Evolutionary conservation across 2,329 filamentous ascomycete species (phyloP).

Genomic region (Berkeleyomyces rouxiae): DNA sequence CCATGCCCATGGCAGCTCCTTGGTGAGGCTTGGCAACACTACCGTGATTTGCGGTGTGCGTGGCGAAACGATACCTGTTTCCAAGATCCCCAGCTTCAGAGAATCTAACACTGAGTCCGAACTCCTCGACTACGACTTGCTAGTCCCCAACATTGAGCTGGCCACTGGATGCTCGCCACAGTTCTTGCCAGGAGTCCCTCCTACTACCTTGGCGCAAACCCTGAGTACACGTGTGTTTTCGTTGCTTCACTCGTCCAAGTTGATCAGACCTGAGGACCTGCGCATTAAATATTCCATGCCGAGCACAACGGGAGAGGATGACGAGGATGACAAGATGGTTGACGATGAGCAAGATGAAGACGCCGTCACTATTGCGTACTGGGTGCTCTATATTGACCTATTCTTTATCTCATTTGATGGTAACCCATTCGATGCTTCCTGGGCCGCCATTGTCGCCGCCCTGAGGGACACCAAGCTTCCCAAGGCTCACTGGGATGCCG

Average conservation of each 20-base stretch:
- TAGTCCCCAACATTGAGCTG: conserved; percentile 88
- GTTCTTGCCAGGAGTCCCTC: conserved; percentile 71
- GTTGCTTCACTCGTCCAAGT: conserved; percentile 52
- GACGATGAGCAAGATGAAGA: conserved; percentile 22
- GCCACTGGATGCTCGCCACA: conserved; percentile 78
- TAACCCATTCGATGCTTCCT: conserved; percentile 80
- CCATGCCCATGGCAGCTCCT: conserved; percentile 77
- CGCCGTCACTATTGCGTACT: conserved; percentile 61
- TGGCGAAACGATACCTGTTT: conserved; percentile 63
- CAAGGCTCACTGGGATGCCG: conserved; percentile 64
- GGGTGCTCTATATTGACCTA: conserved; percentile 90
- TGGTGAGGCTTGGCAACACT: conserved; percentile 77
- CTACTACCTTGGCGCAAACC: conserved; percentile 63
- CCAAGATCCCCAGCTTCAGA: conserved; percentile 55
- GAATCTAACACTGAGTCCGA: conserved; percentile 26
- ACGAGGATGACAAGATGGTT: conserved; percentile 26
- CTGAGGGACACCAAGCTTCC: conserved; percentile 64
- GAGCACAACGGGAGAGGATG: conserved; percentile 27
- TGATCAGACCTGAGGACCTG: conserved; percentile 52
- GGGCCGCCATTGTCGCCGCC: conserved; percentile 69
- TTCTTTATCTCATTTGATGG: conserved; percentile 87
- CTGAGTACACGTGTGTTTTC: conserved; percentile 66
- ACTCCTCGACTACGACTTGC: conserved; percentile 47
- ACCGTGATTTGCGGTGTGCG: conserved; percentile 89
- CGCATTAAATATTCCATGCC: conserved; percentile 45